Percentiles rank a stretch among this genome's conserved stretches.
Evolutionary conservation across 2,329 filamentous ascomycete genomes (phyloP).

Genomic region (Microdochium nivale): DNA sequence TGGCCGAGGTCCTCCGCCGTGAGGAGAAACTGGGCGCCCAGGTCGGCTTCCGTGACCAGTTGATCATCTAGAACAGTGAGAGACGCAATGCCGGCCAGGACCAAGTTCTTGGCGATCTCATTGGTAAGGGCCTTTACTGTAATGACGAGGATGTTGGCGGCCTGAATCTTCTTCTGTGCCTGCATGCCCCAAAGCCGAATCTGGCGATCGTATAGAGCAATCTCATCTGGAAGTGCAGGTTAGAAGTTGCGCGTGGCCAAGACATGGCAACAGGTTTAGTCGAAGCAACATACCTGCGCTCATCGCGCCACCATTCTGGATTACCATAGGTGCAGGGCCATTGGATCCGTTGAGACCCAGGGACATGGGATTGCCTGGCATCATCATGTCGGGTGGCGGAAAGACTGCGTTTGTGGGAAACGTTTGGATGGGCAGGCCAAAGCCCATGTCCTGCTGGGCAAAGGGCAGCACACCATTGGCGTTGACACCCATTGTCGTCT

Average conservation of each 20-base stretch:
- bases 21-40: conserved; percentile 79
- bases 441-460: neutral
- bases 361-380: neutral
- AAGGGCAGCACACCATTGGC: neutral
- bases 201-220: conserved; percentile 93
- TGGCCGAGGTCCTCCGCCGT: conserved; percentile 60
- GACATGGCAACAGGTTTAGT: neutral
- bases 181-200: conserved; percentile 96
- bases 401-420: conserved; percentile 1
- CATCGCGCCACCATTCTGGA: neutral
- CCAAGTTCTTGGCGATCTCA: conserved; percentile 95
- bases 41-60: conserved; percentile 65
- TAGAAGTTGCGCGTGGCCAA: neutral
- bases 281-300: neutral
- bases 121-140: conserved; percentile 82
- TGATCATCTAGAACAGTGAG: conserved; percentile 82
- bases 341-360: conserved; percentile 9
- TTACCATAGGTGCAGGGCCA: neutral
- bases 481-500: neutral
- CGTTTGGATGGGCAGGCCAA: neutral
- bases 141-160: conserved; percentile 81
- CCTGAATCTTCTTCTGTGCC: conserved; percentile 87
- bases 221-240: conserved; percentile 60
- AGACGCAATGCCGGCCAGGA: conserved; percentile 84
- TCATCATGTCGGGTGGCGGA: neutral